Base-by-base conservation (phyloP, 495 filamentous ascomycete genomes). In the Penicillium ucsense region DNA sequence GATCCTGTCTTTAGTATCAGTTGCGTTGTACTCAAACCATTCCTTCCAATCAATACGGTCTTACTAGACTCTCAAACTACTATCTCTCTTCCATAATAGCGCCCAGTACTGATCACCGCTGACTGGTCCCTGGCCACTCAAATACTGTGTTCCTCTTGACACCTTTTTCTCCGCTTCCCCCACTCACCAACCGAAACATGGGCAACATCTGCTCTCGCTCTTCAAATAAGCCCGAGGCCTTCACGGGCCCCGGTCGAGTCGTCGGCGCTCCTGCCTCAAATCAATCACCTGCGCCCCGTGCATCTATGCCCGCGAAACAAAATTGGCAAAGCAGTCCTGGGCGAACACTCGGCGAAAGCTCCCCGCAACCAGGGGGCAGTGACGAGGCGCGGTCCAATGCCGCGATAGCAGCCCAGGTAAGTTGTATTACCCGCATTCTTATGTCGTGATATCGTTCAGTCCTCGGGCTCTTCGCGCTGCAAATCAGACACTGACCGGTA, bases 181-280 rank as follows among this genome's bases (percentile, higher is more conserved):
- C 31, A 37, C 39, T 32, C 31, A 35, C 45, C 6, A 38, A 42
- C 39, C 29, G n/a, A 47, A 74, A 38, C 47, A 88, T 90, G 86
- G 86, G 86, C 37, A 86, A 83, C 58, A 70, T 84, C 60, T 90
- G 84, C 68, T 80, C 83, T 58, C 81, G 83, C 56, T 67, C 74
- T 36, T 68, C 76, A n/a, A 70, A 75, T 50, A 71, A 80, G 43
- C 40, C 62, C 35, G 69, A 73, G 39, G 46, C 61, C 38, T 86
- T 84, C 70, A 59, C 77, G 11, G 70, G 73, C 9, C 84, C 83
- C 4, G 84, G 83, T 47, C 82, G 84, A 10, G 74, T 75, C 9
- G 75, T 88, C 27, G 70, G 68, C 35, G 54, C 64, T 47, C 43
- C 46, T 35, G 20, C 44, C 31, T 20, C 56, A 12, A 31, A 11